Percentiles rank a stretch among this genome's conserved stretches.
Evolutionary conservation across 352 stramenopile genomes (phyloP).

Genomic region (Globisporangium carolinianum): DNA sequence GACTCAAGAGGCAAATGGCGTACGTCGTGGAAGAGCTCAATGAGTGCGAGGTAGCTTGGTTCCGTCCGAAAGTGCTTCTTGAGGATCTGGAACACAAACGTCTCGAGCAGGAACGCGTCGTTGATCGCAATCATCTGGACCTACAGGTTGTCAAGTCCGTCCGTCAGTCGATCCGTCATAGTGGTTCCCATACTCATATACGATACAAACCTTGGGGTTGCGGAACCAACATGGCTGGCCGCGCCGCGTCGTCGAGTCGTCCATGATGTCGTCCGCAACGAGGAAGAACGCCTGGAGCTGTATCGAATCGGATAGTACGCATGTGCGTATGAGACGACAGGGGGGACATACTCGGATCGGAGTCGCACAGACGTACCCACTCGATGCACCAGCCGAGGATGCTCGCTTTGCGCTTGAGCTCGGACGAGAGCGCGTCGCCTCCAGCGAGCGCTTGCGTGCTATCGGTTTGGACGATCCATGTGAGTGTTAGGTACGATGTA

Average conservation of each 20-base stretch:
- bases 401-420: slow-evolving; percentile 80
- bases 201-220: slow-evolving; percentile 32
- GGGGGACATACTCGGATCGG: neutral
- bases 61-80: slow-evolving; percentile 84
- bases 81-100: slow-evolving; percentile 87
- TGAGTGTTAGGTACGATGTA: neutral
- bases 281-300: slow-evolving; percentile 98
- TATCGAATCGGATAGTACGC: too few relatives aligned
- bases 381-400: slow-evolving; percentile 98
- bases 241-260: slow-evolving; percentile 92
- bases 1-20: neutral
- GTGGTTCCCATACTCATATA: slow-evolving; percentile 8
- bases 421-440: slow-evolving; percentile 39
- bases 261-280: slow-evolving; percentile 99
- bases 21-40: slow-evolving; percentile 95
- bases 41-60: slow-evolving; percentile 87
- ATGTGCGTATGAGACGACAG: neutral
- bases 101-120: slow-evolving; percentile 95
- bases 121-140: slow-evolving; percentile 96
- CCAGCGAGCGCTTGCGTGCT: slow-evolving; percentile 59
- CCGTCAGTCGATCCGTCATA: neutral
- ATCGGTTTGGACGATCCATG: neutral
- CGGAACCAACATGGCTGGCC: slow-evolving; percentile 98
- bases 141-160: slow-evolving; percentile 6
- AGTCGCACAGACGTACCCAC: slow-evolving; percentile 53